Evolutionary conservation across 306 rosid species (phyloP).

Genomic region (Leucaena leucocephala): DNA sequence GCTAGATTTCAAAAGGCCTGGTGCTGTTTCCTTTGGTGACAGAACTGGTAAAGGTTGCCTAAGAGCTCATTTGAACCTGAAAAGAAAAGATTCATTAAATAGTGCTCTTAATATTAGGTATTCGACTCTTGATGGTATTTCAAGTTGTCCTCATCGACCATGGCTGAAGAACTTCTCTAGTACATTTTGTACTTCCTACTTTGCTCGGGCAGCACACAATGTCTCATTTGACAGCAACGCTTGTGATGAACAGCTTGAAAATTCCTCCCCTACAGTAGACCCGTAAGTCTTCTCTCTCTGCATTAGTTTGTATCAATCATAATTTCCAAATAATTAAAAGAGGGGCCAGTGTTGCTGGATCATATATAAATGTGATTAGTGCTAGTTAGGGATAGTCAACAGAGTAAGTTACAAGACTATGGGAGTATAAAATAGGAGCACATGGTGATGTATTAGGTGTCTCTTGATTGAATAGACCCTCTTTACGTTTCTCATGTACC

Average conservation of each 20-base stretch:
- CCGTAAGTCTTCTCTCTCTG: constrained; percentile 50
- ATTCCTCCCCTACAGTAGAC: constrained; percentile 45
- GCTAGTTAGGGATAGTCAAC: not conserved
- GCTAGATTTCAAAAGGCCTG: constrained; percentile 52
- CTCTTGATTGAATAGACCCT: not conserved
- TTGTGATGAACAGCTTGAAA: constrained; percentile 51
- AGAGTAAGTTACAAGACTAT: too few relatives aligned
- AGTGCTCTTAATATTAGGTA: constrained; percentile 39
- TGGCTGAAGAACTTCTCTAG: constrained; percentile 44
- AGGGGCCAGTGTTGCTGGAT: not conserved
- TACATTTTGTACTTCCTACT: constrained; percentile 44
- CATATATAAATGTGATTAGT: not conserved
- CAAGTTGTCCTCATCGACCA: constrained; percentile 43
- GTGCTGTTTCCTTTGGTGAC: constrained; percentile 52
- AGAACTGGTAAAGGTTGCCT: constrained; percentile 40
- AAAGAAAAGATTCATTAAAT: constrained; percentile 47
- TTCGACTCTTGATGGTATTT: constrained; percentile 31
- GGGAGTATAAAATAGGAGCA: not conserved
- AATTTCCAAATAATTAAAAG: not conserved
- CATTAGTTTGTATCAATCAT: not conserved
- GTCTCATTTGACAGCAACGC: constrained; percentile 58
- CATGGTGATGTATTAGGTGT: not conserved
- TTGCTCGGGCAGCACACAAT: constrained; percentile 65
- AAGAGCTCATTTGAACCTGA: constrained; percentile 56
- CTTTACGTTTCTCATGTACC: not conserved